Base-by-base conservation (phyloP, 1,139 yeast species). In the Magnusiomyces fungicola region DNA sequence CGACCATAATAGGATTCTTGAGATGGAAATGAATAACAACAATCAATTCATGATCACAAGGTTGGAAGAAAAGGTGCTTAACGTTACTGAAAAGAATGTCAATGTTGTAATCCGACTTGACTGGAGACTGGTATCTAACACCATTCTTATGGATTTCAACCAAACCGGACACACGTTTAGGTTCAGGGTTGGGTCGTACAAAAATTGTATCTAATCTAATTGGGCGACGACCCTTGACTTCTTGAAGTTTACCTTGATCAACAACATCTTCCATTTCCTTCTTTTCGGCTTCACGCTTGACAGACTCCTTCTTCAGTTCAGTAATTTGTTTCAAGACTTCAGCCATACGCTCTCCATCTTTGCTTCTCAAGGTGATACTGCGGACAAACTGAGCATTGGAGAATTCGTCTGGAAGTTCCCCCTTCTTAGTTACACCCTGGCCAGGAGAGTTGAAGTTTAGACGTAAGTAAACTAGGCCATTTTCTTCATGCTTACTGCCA, bases 111-210 rank as follows among this genome's bases (percentile, higher is more conserved):
- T 90, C 97, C 19, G 81, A 73, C 62, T 90, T 79, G 57, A 86
- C 74, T 34, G 87, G 78, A 2, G 95, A 83, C 65, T 87, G 95
- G 68, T 92, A 92, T 61, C 97, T 78, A 56, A 94, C 77, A 77
- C 98, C 98, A 65, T 92, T 94, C 63, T 89, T 96, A 67, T 92
- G 98, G 55, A 92, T 88, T 57, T 88, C 89, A 53, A 92, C 78
- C 18, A 83, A 79, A 33, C 98, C 97, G 18, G 97, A 94, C 36
- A 85, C 81, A 67, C 96, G 87, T 67, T 90, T 94, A 29, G 96
- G 85, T 64, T 92, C 98, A 1, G 97, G 97, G 50, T 92, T 89
- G 36, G 98, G 98, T 65, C 98, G 82, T 41, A 90, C 83, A 65
- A 83, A 89, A 2, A 92, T 92, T 55, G 85, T 83, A 55, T 90